Conservation (phyloP, 768 basidiomycete species). For the Rhizopogon vesiculosus region DNA sequence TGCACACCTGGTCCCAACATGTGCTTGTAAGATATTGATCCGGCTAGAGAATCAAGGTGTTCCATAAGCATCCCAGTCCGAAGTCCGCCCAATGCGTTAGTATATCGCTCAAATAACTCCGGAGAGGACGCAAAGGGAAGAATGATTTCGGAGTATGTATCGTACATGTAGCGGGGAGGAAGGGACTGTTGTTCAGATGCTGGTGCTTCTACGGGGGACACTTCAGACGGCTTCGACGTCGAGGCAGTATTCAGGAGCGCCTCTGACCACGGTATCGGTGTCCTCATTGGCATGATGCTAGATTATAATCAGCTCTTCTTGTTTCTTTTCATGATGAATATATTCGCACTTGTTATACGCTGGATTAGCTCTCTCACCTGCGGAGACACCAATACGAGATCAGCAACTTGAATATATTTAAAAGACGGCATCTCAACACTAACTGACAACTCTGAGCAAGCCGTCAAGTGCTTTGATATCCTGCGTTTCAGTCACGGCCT, state of each 20-base stretch:
- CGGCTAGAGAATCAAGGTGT: conserved; percentile 81
- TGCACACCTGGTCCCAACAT: conserved; percentile 63
- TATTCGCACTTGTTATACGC: conserved; percentile 43
- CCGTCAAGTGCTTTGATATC: conserved; percentile 56
- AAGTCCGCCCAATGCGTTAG: conserved; percentile 66
- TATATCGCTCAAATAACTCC: conserved; percentile 60
- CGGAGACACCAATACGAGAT: background rate
- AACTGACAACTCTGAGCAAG: conserved; percentile 52
- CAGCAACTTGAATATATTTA: background rate
- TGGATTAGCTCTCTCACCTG: conserved; percentile 51
- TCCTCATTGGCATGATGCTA: conserved; percentile 56
- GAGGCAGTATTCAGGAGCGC: conserved; percentile 37
- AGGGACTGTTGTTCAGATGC: conserved; percentile 20
- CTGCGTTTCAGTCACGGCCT: conserved; percentile 44
- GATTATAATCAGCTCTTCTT: conserved; percentile 1
- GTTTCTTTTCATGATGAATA: background rate
- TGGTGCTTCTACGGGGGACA: conserved; percentile 7
- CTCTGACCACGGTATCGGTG: conserved; percentile 54
- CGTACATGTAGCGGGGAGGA: conserved; percentile 55
- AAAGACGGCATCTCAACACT: conserved; percentile 25
- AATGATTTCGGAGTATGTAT: conserved; percentile 63
- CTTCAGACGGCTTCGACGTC: conserved; percentile 14
- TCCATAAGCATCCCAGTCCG: conserved; percentile 73
- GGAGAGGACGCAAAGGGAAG: conserved; percentile 62
- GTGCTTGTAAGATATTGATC: conserved; percentile 81